Percentiles rank a stretch among this genome's conserved stretches.
These are phyloP conservation scores for Metschnikowia cubensis DNA, from an alignment of 805 yeast species.

Conservation along the genomic window DNA sequence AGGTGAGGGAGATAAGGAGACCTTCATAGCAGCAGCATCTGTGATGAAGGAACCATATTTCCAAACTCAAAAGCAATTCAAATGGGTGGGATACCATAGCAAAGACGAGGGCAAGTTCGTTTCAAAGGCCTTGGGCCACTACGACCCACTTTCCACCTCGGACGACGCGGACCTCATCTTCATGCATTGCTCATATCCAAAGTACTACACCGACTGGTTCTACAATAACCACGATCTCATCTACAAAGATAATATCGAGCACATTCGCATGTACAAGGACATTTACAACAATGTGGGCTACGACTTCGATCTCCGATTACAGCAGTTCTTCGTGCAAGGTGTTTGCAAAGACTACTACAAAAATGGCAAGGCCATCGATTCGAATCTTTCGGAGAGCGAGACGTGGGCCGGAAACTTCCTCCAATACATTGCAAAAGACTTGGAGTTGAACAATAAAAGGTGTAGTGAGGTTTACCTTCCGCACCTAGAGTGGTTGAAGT, in stretches of 20 bases:
- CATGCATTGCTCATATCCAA: conserved; percentile 62
- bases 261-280: conserved; percentile 38
- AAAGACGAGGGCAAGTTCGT: conserved; percentile 23
- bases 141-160: conserved; percentile 33
- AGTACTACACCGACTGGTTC: conserved; percentile 29
- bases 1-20: conserved; percentile 81
- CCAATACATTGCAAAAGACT: conserved; percentile 23
- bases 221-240: conserved; percentile 28
- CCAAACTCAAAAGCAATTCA: conserved; percentile 47
- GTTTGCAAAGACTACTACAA: conserved; percentile 35
- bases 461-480: conserved; percentile 39
- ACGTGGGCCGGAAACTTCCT: conserved; percentile 36
- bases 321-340: conserved; percentile 37
- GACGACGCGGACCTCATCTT: conserved; percentile 29
- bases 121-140: conserved; percentile 31
- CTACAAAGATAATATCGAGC: conserved; percentile 28
- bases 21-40: conserved; percentile 66
- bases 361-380: conserved; percentile 24
- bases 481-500: conserved; percentile 40
- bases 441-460: conserved; percentile 21
- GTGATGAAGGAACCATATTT: conserved; percentile 46
- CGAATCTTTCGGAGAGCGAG: conserved; percentile 11
- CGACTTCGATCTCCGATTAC: conserved; percentile 40
- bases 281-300: conserved; percentile 36
- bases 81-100: conserved; percentile 37